Evolutionary conservation across 2,329 filamentous ascomycete species (phyloP).

Genomic region (Colletotrichum destructivum): DNA sequence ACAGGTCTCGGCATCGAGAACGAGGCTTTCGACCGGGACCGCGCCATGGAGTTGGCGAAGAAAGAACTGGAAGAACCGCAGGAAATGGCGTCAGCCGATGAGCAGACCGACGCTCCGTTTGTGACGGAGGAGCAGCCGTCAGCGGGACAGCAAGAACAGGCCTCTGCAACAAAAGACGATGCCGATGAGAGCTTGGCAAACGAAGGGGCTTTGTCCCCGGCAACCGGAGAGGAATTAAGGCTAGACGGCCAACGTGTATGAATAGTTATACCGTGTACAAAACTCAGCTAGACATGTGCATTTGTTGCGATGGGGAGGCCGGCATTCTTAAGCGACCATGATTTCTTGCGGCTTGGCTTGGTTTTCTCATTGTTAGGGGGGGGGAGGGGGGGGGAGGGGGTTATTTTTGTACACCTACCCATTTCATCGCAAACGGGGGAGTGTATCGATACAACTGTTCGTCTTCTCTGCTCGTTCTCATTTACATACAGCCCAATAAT

Average conservation of each 20-base stretch:
- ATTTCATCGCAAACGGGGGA: no score
- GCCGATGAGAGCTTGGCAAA: not conserved
- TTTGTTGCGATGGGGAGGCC: not conserved
- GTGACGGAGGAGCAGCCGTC: not conserved
- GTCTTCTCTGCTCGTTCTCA: not conserved
- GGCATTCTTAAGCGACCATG: constrained; percentile 18
- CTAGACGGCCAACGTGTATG: constrained; percentile 9
- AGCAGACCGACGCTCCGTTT: not conserved
- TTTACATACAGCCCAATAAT: not conserved
- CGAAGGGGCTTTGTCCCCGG: not conserved
- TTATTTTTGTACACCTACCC: not conserved
- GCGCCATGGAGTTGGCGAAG: not conserved
- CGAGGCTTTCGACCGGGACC: constrained; percentile 40
- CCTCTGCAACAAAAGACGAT: not conserved
- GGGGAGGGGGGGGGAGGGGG: not conserved
- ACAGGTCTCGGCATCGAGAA: constrained; percentile 45
- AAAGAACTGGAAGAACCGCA: not conserved
- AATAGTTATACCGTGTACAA: constrained; percentile 18
- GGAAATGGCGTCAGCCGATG: not conserved
- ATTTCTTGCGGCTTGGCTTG: no score
- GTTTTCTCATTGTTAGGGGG: not conserved
- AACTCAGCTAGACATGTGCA: constrained; percentile 2
- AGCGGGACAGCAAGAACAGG: not conserved
- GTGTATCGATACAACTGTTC: constrained; percentile 10
- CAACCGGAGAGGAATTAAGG: not conserved